Conservation (phyloP, 73 alveolate genomes). For the Breviolum minutum region DNA sequence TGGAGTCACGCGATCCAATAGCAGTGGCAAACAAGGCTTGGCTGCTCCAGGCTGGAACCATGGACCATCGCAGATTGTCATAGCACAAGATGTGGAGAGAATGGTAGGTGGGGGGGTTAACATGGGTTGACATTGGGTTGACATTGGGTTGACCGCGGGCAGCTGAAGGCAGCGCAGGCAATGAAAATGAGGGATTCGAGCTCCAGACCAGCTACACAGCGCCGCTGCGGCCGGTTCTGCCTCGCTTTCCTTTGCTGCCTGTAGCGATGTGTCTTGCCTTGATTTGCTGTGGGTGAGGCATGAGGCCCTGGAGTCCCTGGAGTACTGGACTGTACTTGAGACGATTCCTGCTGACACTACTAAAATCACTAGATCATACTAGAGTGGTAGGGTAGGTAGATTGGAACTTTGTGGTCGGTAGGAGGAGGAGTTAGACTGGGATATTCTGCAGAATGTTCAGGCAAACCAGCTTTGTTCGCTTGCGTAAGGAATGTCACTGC, state of each 20-base stretch:
- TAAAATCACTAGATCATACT: no score
- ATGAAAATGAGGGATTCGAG: constrained; percentile 69
- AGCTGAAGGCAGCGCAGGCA: neutral
- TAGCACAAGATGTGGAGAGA: no score
- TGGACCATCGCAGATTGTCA: neutral
- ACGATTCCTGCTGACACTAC: neutral
- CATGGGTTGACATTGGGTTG: no score
- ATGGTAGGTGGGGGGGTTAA: no score
- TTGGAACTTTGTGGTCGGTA: no score
- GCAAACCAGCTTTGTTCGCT: neutral
- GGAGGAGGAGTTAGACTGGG: no score
- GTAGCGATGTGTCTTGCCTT: constrained; percentile 49
- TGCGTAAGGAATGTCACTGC: constrained; percentile 43
- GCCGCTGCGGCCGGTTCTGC: constrained; percentile 69
- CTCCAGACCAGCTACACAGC: constrained; percentile 54
- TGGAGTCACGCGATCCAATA: neutral
- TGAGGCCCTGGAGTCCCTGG: no score
- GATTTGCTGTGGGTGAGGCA: neutral
- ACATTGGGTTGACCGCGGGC: no score
- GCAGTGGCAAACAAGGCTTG: constrained; percentile 20
- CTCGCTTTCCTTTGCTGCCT: constrained; percentile 73
- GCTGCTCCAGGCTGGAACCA: neutral
- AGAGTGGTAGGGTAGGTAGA: no score
- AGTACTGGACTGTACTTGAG: neutral
- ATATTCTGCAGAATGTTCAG: no score